phyloP scores from a whole-genome alignment of 805 yeast species.

The Torulaspora microellipsoides region DNA sequence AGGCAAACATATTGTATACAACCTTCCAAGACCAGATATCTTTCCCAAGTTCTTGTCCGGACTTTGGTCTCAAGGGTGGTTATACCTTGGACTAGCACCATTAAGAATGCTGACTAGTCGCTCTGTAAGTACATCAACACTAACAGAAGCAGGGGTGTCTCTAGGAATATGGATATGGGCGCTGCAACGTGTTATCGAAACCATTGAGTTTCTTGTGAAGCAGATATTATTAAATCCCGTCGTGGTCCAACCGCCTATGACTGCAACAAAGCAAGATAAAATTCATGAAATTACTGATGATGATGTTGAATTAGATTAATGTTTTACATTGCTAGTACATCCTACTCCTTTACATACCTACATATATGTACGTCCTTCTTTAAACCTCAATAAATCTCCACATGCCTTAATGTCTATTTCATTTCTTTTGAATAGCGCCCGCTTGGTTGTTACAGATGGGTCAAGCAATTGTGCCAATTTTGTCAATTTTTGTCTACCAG shows the following conservation, averaged over 20 bases:
- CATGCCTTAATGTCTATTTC: constrained; percentile 19
- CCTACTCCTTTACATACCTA: constrained; percentile 2
- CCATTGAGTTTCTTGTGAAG: constrained; percentile 27
- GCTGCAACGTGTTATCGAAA: constrained; percentile 26
- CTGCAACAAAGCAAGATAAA: not conserved
- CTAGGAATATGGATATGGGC: constrained; percentile 37
- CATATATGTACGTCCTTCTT: not conserved
- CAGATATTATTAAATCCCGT: constrained; percentile 16
- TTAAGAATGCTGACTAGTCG: constrained; percentile 15
- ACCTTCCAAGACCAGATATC: constrained; percentile 24
- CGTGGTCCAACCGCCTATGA: constrained; percentile 10
- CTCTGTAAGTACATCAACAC: constrained; percentile 3
- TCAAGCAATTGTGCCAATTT: constrained; percentile 16
- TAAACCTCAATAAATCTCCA: constrained; percentile 24
- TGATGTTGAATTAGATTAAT: constrained; percentile 12
- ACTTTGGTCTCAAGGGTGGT: constrained; percentile 33
- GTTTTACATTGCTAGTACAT: constrained; percentile 3
- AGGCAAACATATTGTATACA: constrained; percentile 31
- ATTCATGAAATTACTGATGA: constrained; percentile 13
- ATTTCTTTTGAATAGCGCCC: constrained; percentile 16
- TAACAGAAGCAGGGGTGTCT: constrained; percentile 28
- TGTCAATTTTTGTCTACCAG: constrained; percentile 20
- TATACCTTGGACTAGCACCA: constrained; percentile 28
- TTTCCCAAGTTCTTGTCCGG: constrained; percentile 32
- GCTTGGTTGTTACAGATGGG: constrained; percentile 11